These are phyloP conservation scores for Gossypium thurberi DNA, from an alignment of 345 rosid genomes.

Conservation along the genomic window DNA sequence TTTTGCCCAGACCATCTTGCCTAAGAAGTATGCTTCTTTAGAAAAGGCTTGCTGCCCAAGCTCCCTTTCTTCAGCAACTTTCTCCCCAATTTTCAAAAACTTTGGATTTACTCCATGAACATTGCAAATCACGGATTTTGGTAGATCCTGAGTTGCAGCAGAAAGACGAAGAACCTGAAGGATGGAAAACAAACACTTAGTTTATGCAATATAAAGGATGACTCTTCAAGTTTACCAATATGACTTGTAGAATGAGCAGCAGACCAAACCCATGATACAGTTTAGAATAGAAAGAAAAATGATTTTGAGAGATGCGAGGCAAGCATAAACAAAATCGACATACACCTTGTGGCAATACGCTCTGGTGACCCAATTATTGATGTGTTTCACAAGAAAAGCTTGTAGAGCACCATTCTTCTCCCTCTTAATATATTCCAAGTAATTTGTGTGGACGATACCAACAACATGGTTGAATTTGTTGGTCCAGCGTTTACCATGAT, in stretches of 20 bases:
- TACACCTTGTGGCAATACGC: slow-evolving; percentile 87
- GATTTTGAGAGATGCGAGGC: not conserved
- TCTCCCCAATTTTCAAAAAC: slow-evolving; percentile 88
- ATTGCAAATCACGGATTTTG: slow-evolving; percentile 85
- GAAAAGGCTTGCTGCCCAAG: slow-evolving; percentile 92
- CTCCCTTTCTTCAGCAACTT: slow-evolving; percentile 66
- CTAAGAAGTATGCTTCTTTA: slow-evolving; percentile 93
- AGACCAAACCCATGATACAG: not conserved
- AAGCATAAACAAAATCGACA: slow-evolving; percentile 15
- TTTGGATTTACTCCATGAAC: slow-evolving; percentile 96
- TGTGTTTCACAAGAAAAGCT: slow-evolving; percentile 90
- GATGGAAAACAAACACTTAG: slow-evolving; percentile 8
- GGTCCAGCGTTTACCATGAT: slow-evolving; percentile 97
- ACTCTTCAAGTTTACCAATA: not conserved
- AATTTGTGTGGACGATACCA: slow-evolving; percentile 95
- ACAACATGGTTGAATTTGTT: slow-evolving; percentile 94
- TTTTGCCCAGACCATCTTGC: slow-evolving; percentile 99
- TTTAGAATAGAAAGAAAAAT: not conserved
- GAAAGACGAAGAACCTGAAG: slow-evolving; percentile 93
- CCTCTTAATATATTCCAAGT: slow-evolving; percentile 95
- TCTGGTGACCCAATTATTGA: slow-evolving; percentile 83
- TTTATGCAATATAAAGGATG: not conserved
- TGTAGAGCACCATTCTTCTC: slow-evolving; percentile 92
- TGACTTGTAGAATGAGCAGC: not conserved
- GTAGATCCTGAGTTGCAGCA: slow-evolving; percentile 89